Percentiles rank a stretch among this genome's conserved stretches.
phyloP scores from a whole-genome alignment of 2,329 filamentous ascomycete genomes.

The Ascosphaera apis region DNA sequence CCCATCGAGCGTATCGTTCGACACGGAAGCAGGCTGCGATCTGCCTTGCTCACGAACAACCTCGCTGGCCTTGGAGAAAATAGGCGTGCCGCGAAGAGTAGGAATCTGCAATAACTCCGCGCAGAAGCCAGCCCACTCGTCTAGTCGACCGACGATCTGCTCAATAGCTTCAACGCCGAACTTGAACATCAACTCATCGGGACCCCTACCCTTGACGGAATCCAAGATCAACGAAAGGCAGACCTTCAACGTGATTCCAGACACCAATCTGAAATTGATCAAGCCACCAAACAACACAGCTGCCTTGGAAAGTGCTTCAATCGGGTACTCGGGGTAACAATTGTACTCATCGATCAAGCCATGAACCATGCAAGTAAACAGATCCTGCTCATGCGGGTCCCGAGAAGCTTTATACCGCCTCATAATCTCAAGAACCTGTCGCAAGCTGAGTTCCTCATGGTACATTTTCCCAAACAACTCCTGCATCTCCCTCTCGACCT shows the following conservation, averaged over 20 bases:
- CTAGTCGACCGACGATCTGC: slow-evolving; percentile 59
- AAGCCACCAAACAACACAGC: slow-evolving; percentile 92
- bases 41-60: slow-evolving; percentile 48
- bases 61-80: slow-evolving; percentile 61
- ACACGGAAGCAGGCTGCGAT: slow-evolving; percentile 32
- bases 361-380: slow-evolving; percentile 97
- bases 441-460: slow-evolving; percentile 65
- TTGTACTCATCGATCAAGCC: slow-evolving; percentile 93
- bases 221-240: slow-evolving; percentile 97
- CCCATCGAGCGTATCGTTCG: slow-evolving; percentile 18
- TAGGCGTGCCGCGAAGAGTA: slow-evolving; percentile 61
- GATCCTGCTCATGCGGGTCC: slow-evolving; percentile 66
- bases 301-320: slow-evolving; percentile 88
- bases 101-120: slow-evolving; percentile 62
- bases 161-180: slow-evolving; percentile 90
- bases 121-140: slow-evolving; percentile 92
- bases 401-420: slow-evolving; percentile 72
- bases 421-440: slow-evolving; percentile 64
- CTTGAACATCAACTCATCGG: slow-evolving; percentile 86
- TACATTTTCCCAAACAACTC: slow-evolving; percentile 98
- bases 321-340: slow-evolving; percentile 82
- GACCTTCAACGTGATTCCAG: slow-evolving; percentile 72
- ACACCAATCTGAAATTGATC: slow-evolving; percentile 79
- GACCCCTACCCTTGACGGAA: slow-evolving; percentile 62
- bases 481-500: slow-evolving; percentile 80